phyloP scores from a whole-genome alignment of 2,329 filamentous ascomycete genomes.

The Ophiostoma perfectum region DNA sequence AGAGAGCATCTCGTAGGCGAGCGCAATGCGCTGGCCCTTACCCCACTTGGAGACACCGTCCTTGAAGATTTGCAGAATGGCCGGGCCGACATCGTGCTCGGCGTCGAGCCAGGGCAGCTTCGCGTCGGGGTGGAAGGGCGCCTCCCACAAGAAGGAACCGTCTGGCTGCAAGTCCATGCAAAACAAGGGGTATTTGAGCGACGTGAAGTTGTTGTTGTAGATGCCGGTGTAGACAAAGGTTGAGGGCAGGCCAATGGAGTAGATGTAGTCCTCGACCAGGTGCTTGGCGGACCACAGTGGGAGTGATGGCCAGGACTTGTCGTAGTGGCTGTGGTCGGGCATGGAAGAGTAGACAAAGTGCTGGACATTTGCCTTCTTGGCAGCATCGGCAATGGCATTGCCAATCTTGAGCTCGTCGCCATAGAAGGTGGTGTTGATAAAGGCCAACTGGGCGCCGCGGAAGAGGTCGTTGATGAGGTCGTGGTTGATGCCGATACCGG shows the following conservation, averaged over 20 bases:
- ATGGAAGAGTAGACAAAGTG: slow-evolving; percentile 97
- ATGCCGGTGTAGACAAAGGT: slow-evolving; percentile 96
- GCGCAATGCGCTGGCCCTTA: slow-evolving; percentile 63
- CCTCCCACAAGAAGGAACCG: slow-evolving; percentile 86
- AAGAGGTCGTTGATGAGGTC: slow-evolving; percentile 73
- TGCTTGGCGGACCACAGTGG: slow-evolving; percentile 93
- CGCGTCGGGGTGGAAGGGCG: slow-evolving; percentile 84
- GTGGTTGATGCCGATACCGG: slow-evolving; percentile 63
- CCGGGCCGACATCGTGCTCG: slow-evolving; percentile 91
- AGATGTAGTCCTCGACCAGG: slow-evolving; percentile 84
- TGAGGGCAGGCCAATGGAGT: slow-evolving; percentile 72
- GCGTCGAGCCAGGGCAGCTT: slow-evolving; percentile 93
- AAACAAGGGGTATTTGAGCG: slow-evolving; percentile 84
- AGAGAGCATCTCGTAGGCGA: slow-evolving; percentile 85
- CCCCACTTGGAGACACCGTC: slow-evolving; percentile 84
- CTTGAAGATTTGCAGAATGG: slow-evolving; percentile 90
- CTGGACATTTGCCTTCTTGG: slow-evolving; percentile 74
- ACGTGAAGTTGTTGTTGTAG: slow-evolving; percentile 99
- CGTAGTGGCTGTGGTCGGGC: slow-evolving; percentile 85
- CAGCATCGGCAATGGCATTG: slow-evolving; percentile 79
- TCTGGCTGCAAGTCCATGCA: slow-evolving; percentile 85
- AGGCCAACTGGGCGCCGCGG: slow-evolving; percentile 77
- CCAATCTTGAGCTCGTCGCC: slow-evolving; percentile 91
- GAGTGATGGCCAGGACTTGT: slow-evolving; percentile 69
- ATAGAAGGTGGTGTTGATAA: slow-evolving; percentile 97